Conservation (phyloP, 2,329 filamentous ascomycete genomes). For the Penicillium sp. region DNA sequence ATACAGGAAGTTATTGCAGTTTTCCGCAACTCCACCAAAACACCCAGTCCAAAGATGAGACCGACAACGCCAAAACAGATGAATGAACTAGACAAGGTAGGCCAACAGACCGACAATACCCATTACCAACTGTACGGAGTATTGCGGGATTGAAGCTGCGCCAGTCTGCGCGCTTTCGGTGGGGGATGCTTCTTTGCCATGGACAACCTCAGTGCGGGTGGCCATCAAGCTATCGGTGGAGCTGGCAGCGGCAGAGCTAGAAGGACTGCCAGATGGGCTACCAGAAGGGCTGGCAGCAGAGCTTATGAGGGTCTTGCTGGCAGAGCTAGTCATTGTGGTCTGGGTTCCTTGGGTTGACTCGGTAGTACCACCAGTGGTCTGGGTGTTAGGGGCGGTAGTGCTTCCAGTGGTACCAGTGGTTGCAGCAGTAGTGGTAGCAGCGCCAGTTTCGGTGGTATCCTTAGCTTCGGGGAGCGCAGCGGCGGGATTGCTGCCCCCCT, state of each 20-base stretch:
- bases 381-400: constrained; percentile 6
- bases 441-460: constrained; percentile 5
- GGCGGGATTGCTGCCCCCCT: constrained; percentile 35
- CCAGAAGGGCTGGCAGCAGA: constrained; percentile 15
- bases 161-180: constrained; percentile 16
- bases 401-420: constrained; percentile 1
- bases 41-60: neutral
- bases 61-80: neutral
- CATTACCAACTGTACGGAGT: constrained; percentile 31
- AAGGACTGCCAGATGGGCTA: constrained; percentile 13
- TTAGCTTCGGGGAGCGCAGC: constrained; percentile 6
- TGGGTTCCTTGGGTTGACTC: constrained; percentile 9
- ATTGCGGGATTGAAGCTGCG: constrained; percentile 26
- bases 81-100: constrained; percentile 27
- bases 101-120: constrained; percentile 34
- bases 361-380: neutral
- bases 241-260: constrained; percentile 20
- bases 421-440: neutral
- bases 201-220: constrained; percentile 7
- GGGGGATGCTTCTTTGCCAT: constrained; percentile 13
- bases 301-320: constrained; percentile 53
- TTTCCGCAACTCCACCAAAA: neutral
- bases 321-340: constrained; percentile 52
- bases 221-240: constrained; percentile 12
- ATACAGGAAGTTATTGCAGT: constrained; percentile 18